These are phyloP conservation scores for Tricholoma matsutake DNA, from an alignment of 768 basidiomycete species.

Conservation along the genomic window DNA sequence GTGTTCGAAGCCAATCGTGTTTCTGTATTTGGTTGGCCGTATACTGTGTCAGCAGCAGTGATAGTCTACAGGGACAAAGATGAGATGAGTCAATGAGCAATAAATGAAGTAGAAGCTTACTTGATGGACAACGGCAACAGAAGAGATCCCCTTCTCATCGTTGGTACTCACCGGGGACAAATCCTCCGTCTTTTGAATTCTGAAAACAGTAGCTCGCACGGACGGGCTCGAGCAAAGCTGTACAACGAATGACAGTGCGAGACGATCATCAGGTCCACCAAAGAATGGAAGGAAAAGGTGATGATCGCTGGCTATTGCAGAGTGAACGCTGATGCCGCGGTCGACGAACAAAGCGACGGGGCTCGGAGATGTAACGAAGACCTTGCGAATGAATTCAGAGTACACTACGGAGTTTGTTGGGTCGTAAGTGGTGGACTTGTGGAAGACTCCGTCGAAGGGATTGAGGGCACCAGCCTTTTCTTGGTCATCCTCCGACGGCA, in stretches of 20 bases:
- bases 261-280: constrained; percentile 90
- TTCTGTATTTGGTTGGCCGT: constrained; percentile 61
- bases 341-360: constrained; percentile 91
- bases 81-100: background rate
- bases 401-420: constrained; percentile 57
- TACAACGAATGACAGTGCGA: constrained; percentile 76
- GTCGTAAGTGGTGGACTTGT: constrained; percentile 44
- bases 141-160: constrained; percentile 20
- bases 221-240: constrained; percentile 66
- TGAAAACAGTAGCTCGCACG: constrained; percentile 71
- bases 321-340: constrained; percentile 42
- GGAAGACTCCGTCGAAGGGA: constrained; percentile 82
- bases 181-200: constrained; percentile 48
- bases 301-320: constrained; percentile 30
- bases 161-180: constrained; percentile 26
- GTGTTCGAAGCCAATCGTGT: constrained; percentile 72
- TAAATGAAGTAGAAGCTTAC: constrained; percentile 23
- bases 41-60: constrained; percentile 66
- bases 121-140: constrained; percentile 22
- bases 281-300: constrained; percentile 89
- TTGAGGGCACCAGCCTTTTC: constrained; percentile 35
- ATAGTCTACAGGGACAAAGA: constrained; percentile 33
- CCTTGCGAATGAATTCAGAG: constrained; percentile 80
- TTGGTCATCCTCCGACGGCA: constrained; percentile 25
- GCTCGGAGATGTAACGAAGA: constrained; percentile 67